Conservation (phyloP, 768 basidiomycete species). For the Termitomyces sp. region DNA sequence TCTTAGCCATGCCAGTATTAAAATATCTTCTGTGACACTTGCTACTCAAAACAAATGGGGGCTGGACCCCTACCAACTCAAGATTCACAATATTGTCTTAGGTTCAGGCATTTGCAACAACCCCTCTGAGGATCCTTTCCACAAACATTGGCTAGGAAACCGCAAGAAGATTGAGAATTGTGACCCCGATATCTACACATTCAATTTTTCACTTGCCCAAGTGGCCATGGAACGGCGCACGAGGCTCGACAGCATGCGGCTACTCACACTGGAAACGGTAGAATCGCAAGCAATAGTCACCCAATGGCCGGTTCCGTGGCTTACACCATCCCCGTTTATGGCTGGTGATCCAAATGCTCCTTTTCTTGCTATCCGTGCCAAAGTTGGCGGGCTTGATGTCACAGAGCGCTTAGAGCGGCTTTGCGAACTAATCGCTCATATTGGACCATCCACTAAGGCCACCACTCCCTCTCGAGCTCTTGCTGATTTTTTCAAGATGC, state of each 20-base stretch:
- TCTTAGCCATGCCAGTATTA: slow-evolving; percentile 39
- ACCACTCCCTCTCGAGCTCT: slow-evolving; percentile 12
- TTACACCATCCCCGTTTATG: slow-evolving; percentile 46
- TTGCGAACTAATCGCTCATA: slow-evolving; percentile 27
- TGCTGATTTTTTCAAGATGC: slow-evolving; percentile 33
- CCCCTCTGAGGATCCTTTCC: slow-evolving; percentile 37
- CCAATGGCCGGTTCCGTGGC: slow-evolving; percentile 63
- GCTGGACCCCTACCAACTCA: slow-evolving; percentile 37
- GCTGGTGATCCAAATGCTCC: slow-evolving; percentile 58
- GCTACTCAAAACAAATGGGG: slow-evolving; percentile 31
- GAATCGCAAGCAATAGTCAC: slow-evolving; percentile 40
- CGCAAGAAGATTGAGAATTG: slow-evolving; percentile 26
- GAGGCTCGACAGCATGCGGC: slow-evolving; percentile 29
- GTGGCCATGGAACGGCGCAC: slow-evolving; percentile 43
- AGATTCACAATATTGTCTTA: slow-evolving; percentile 37
- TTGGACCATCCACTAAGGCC: slow-evolving; percentile 12
- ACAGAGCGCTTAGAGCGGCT: slow-evolving; percentile 55
- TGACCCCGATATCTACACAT: slow-evolving; percentile 46
- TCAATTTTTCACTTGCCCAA: slow-evolving; percentile 40
- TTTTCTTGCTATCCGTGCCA: slow-evolving; percentile 44
- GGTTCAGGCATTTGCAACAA: slow-evolving; percentile 44
- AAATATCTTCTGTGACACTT: slow-evolving; percentile 44
- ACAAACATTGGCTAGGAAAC: slow-evolving; percentile 53
- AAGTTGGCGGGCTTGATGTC: slow-evolving; percentile 42
- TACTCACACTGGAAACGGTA: slow-evolving; percentile 40